Base-by-base conservation (phyloP, 208 protist genomes). In the Wallacemonas sp. region DNA sequence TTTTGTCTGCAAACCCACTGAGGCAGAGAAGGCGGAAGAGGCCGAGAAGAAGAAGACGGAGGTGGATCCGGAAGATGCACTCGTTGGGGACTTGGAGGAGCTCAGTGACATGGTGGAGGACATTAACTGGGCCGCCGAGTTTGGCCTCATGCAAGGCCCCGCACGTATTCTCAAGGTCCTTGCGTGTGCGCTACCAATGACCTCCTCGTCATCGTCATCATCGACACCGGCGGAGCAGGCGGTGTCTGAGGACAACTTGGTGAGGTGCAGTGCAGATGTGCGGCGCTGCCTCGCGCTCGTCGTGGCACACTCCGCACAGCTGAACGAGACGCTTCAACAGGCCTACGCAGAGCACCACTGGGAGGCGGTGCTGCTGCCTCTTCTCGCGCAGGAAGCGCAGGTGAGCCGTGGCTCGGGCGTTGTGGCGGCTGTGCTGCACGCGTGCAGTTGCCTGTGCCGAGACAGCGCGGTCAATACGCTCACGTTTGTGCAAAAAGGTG, bases 91-190 rank as follows among this genome's bases (percentile, higher is more conserved):
- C 4, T 41, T 92, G 54, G 86, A 82, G 72, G 86, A 93, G 74
- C 64, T 96, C n/a, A 76, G 66, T 14, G 90, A 96, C 39, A 70
- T 96, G 72, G 86, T 96, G 5, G 90, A 96, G 64, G 90, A 96
- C 70, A 82, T 93, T 56, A 96, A 93, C 75, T 93, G 86, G 86
- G 90, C 90, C 1, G 67, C 77, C 2, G 86, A 96, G 74, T 96
- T 91, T 55, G 70, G 64, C 11, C 81, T 96, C 34, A 90, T 88
- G 80, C 46, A 82, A 11, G 90, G 90, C 1, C 86, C 86, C 15
- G 39, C 46, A 22, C 70, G 79, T 4, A 46, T 87, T 0, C 56
- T 96, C 12, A 27, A 68, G 1, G 44, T 82, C 21, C 59, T 90
- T 36, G 66, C 44, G 12, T 44, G 30, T 21, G 68, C 67, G 26